These are phyloP conservation scores for Tulasnella sp. DNA, from an alignment of 768 basidiomycete genomes.

Conservation along the genomic window DNA sequence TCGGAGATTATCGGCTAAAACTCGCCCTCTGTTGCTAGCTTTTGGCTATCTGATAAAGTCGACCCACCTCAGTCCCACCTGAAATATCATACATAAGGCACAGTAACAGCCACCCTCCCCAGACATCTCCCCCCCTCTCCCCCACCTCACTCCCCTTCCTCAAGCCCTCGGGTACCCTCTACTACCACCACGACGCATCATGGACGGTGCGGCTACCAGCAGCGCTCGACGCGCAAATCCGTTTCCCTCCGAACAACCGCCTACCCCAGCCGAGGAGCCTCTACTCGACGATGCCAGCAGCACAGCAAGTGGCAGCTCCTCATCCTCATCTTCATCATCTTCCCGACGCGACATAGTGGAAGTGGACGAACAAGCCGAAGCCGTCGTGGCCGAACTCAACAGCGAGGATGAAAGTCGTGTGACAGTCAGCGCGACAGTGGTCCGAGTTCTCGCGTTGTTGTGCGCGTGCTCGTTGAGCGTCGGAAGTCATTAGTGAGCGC, in stretches of 20 bases:
- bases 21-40: too few relatives aligned
- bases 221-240: neutral
- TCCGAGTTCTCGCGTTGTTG: conserved; percentile 48
- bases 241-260: neutral
- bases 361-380: conserved; percentile 15
- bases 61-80: too few relatives aligned
- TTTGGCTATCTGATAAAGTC: too few relatives aligned
- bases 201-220: neutral
- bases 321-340: neutral
- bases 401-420: neutral
- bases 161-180: neutral
- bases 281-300: neutral
- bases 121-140: neutral
- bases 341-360: neutral
- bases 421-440: conserved; percentile 4
- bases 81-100: too few relatives aligned
- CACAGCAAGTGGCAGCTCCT: neutral
- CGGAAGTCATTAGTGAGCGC: conserved; percentile 64
- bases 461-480: conserved; percentile 68
- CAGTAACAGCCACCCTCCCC: neutral
- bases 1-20: too few relatives aligned
- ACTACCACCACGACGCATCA: neutral
- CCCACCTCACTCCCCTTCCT: neutral
- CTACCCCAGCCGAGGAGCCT: neutral
- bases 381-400: conserved; percentile 12